Evolutionary conservation across 768 basidiomycete species (phyloP), one percentile per base, ranked within the genome.

Genomic region (Mycena amicta): DNA sequence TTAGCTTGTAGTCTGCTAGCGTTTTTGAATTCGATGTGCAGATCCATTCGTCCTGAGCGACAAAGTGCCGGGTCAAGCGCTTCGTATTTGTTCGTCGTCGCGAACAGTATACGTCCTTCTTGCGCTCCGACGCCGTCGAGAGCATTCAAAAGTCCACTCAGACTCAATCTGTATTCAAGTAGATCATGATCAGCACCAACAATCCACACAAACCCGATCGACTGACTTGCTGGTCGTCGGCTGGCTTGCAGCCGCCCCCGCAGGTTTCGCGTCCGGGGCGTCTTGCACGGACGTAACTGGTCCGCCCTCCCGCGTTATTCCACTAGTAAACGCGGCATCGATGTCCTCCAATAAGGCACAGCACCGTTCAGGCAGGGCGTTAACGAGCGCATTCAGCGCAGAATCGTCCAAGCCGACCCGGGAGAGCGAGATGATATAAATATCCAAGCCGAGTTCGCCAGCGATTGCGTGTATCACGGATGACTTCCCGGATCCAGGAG

Each of bases 291-390:
- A 27, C 30, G 50, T 47, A 22, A 50, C 45, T 2, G 20, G 23
- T 28, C 33, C 26, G 20, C 52, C 47, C 26, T 67, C 66, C 8
- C 73, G 70, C 18, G 66, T 73, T 25, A 75, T 50, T 2, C 64
- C 66, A 50, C 70, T 69, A 5, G 71, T 73, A 66, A 88, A 86
- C 1, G 85, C 84, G 0, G 83, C 87, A 59, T 90, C 89, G 52
- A 90, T 84, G 68, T 90, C 89, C 66, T 90, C 88, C 80, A 90
- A 86, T 20, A 90, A 75, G 16, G 84, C 80, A 49, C 90, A 81
- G 63, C 83, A 86, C 18, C 75, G 71, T 41, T 79, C 75, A 0
- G 87, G 87, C 2, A 88, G 72, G 8, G 70, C 72, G 11, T 79
- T 75, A 55, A 88, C 77, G 52, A 89, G 77, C 41, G 79, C 74